Base-by-base conservation (phyloP, 1,139 yeast species). In the Nakaseomyces nivariensis region DNA sequence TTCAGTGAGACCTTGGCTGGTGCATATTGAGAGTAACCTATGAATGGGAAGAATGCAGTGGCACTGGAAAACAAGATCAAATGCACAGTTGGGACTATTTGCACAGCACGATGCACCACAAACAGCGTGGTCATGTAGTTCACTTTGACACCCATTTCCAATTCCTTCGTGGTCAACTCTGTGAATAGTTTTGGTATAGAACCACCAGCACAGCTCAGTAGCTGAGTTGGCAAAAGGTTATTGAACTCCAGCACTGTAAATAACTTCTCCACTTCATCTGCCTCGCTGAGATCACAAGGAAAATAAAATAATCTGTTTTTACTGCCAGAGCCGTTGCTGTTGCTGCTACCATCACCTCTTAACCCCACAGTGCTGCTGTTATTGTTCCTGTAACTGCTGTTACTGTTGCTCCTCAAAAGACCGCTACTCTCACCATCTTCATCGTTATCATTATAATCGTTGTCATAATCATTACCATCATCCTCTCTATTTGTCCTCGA, bases 1-100 rank as follows among this genome's bases (percentile, higher is more conserved):
- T 86, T 75, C 9, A 92, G 65, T 0, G 97, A 96, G 0, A 88
- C 81, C 66, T 94, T 94, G 58, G 82, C 68, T 0, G 99, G 98
- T 0, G 92, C 92, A 63, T 94, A 94, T 58, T 88, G 92, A 0
- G 81, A 74, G 64, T 94, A 94, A 0, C 99, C 99, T 46, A 89
- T 85, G 61, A 92, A 83, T 4, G 97, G 88, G 70, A 79, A 90
- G 58, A 84, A 79, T 2, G 95, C 88, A 4, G 84, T 81, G 5
- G 83, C 85, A 1, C 96, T 87, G 0, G 96, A 85, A 59, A 89
- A 81, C 41, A 87, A 72, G 4, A 92, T 75, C 5, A 94, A 67
- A 59, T 86, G 90, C 25, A 60, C 54, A 7, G 55, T 51, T 1
- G 50, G 56, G 41, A 55, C 57, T 32, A 57, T 49, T 37, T 62